Base-by-base conservation (phyloP, 805 yeast genomes). In the Candida insectorum region DNA sequence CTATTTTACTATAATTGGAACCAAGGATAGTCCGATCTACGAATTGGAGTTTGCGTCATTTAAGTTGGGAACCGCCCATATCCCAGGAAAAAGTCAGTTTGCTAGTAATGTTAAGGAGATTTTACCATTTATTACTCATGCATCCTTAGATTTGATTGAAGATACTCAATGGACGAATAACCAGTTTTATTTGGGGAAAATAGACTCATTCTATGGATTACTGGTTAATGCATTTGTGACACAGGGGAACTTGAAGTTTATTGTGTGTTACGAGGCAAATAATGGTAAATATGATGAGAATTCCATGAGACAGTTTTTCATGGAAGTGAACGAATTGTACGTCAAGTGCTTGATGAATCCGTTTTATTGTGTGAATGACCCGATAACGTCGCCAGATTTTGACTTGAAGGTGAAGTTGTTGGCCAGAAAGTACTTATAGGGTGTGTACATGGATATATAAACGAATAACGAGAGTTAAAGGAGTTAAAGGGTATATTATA, bases 91-190 rank as follows among this genome's bases (percentile, higher is more conserved):
- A 24, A 65, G 81, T 6, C 67, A 68, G 51, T 82, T 88, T 45
- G 71, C 89, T 1, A 65, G 75, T 6, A 85, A 80, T 31, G 74
- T 86, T 55, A 73, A 73, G 47, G 96, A 91, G 50, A 61, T 91
- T 23, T 79, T 83, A 45, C 97, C 96, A 15, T 91, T 88, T 50
- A 79, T 93, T 18, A 73, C 89, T 22, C 95, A 93, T 52, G 76
- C 96, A 1, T 78, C 97, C 2, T 60, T 93, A 23, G 98, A 93
- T 56, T 70, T 93, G n/a, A 79, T 93, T 0, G 96, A 93, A 43
- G 96, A 89, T 48, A 60, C 78, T 2, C 97, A 88, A 52, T 88
- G 95, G 91, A 73, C 76, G 30, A 68, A 75, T 7, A 76, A 69
- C 42, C 67, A 72, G 27, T 67, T 83, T 42, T 81, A 84, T 50